Evolutionary conservation across 2,329 filamentous ascomycete genomes (phyloP), one percentile per base, ranked within the genome.

Genomic region (Penicillium sp.): DNA sequence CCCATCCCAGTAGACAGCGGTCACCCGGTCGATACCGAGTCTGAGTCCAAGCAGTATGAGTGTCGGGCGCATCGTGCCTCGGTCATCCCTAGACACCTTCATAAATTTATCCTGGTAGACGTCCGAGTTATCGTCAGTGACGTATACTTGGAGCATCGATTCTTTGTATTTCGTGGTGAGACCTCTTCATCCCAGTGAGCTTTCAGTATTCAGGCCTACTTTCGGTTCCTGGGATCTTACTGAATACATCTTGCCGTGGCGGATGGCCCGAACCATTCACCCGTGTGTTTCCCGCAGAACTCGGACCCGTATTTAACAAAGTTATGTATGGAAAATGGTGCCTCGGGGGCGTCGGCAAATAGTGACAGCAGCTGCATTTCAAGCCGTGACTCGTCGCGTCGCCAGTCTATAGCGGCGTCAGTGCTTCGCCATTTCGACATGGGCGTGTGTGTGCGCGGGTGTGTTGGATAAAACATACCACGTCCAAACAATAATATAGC

Each of bases 261-360:
- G 19, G 93, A 97, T n/a, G 95, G 95, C 0, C 95, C 95, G 78
- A 99, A 99, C 95, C 95, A 99, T 78, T 98, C 92, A 44, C 95
- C 95, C 0, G 95, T 95, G 72, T 96, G 91, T 78, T 97, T 98
- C 4, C 92, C 93, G 76, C 95, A 99, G 3, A 90, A 90, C 41
- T 86, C 84, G 26, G 93, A 93, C 19, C 95, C 95, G 70, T 97
- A 91, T 57, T 89, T 84, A 41, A 99, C 95, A 72, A 99, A 99
- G 64, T 90, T 91, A 72, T 99, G 95, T 69, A 99, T 92, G 1
- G 94, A 98, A 74, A 96, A 98, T 0, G 93, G 92, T 3, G 95
- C 93, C 67, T 84, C 85, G 2, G 91, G 88, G 65, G 94, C 89
- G 71, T 99, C 95, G 26, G 94, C 92, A 71, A 99, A 99, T 50